Base-by-base conservation (phyloP, 805 yeast species). In the Diddensiella santjacobensis region DNA sequence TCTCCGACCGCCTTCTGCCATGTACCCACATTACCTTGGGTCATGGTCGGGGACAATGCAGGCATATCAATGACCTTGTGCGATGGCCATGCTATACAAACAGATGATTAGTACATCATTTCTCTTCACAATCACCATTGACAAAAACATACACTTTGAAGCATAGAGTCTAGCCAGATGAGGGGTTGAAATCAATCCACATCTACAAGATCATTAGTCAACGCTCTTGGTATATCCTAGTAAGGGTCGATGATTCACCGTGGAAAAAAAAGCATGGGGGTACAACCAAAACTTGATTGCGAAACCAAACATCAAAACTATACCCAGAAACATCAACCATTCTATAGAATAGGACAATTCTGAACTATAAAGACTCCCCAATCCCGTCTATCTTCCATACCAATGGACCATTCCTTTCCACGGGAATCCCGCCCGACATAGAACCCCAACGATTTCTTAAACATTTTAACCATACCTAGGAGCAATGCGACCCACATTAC, bases 21-120 rank as follows among this genome's bases (percentile, higher is more conserved):
- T 51, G 80, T 74, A 35, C 91, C 91, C 56, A 93, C 74, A 68
- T 81, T 84, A 66, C 99, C 99, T 65, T 87, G 91, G 53, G 96
- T 86, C 99, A 93, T 93, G 47, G 99, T 93, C 57, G 99, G 99
- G n/a, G 98, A 91, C 62, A 93, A 75, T 6, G 99, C 99, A 42
- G 99, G 99, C 99, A 93, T 93, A 67, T 83, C 84, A 61, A 93
- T 88, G 63, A 93, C 82, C 52, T 85, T 80, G 71, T 93, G 97
- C 18, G 81, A 69, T 30, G 96, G 96, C 71, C 79, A 87, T 20
- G 77, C 38, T 35, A 35, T 8, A 26, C 13, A 8, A 26, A 8
- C 8, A 35, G 18, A 13, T 10, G 15, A 17, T 35, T 35, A 35
- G 38, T 35, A 26, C 13, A 8, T 8, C 31, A 8, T 26, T 8